Conservation (phyloP, 805 yeast species). For the Starmera pachycereana region DNA sequence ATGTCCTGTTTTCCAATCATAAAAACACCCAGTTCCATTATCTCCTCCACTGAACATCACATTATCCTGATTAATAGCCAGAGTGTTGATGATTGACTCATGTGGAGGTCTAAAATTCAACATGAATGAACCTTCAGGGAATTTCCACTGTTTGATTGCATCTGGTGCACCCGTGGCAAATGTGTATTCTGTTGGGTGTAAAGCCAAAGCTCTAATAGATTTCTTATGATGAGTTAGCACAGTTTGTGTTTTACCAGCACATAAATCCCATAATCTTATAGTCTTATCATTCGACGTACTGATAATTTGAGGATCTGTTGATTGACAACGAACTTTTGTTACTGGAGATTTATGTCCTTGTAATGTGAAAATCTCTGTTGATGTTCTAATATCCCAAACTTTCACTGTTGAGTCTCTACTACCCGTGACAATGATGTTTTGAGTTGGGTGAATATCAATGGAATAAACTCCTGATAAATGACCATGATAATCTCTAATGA, state of each 20-base stretch:
- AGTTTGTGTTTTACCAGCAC: constrained; percentile 62
- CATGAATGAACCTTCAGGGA: constrained; percentile 68
- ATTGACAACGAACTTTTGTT: constrained; percentile 54
- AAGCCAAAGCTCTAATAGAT: constrained; percentile 61
- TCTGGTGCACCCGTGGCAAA: constrained; percentile 75
- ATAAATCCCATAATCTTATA: constrained; percentile 81
- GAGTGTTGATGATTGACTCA: constrained; percentile 53
- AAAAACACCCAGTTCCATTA: constrained; percentile 67
- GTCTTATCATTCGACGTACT: constrained; percentile 81
- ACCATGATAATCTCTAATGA: constrained; percentile 85
- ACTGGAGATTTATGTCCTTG: constrained; percentile 77
- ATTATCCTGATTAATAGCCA: constrained; percentile 49
- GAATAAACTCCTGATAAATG: constrained; percentile 86
- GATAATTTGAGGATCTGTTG: constrained; percentile 76
- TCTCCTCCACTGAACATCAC: constrained; percentile 77
- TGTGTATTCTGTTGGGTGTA: constrained; percentile 62
- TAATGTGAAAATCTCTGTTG: constrained; percentile 63
- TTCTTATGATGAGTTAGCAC: constrained; percentile 80
- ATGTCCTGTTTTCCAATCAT: constrained; percentile 67
- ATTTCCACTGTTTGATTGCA: constrained; percentile 74
- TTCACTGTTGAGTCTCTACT: constrained; percentile 82
- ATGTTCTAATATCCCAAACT: constrained; percentile 89
- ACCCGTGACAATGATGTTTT: constrained; percentile 76
- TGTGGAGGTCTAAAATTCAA: constrained; percentile 40
- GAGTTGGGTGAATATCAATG: constrained; percentile 76